Base-by-base conservation (phyloP, 441 rosid species). In the Rhodomyrtus psidioides region DNA sequence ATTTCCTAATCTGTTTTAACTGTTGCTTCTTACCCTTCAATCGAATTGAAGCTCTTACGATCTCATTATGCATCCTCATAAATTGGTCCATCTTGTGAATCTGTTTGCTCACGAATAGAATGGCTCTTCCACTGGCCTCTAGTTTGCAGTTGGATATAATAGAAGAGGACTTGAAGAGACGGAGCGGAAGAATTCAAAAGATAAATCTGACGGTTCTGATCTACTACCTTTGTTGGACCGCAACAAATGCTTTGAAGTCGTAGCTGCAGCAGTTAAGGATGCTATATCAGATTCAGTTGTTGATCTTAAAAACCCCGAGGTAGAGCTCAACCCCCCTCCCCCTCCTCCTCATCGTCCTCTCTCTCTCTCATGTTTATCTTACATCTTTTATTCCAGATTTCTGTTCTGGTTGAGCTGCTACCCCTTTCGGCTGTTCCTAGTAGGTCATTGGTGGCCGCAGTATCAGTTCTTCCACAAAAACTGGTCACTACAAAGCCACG, bases 71-170 rank as follows among this genome's bases (percentile, higher is more conserved):
- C 58, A 81, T 81, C 56, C 56, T 49, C 24, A 53, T 53, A 81
- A n/a, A 16, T 49, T 16, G 83, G 56, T 81, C 39, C 39, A 81
- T 83, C 26, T 60, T 10, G 49, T 10, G 39, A 42, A 27, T 2
- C 9, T 57, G 28, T 44, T 16, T 46, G 62, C 27, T 84, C 44
- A 39, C 26, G 49, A 55, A 19, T 14, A 46, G 53, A 81, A 57
- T 44, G 4, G 49, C 24, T 34, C 54, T 55, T 76, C 65, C 30
- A 46, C 51, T 79, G 39, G 23, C 42, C 57, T 89, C 85, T 79
- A 96, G 99, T 96, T 94, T 95, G 99, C 98, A 87, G 97, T 95
- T 91, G 98, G 93, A 28, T 97, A 93, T 88, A 94, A 92, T 85
- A 93, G 97, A 89, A 93, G 99, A 92, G 99, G 99, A 82, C 89